Conservation (phyloP, 768 basidiomycete genomes). For the Mrakia frigida region DNA sequence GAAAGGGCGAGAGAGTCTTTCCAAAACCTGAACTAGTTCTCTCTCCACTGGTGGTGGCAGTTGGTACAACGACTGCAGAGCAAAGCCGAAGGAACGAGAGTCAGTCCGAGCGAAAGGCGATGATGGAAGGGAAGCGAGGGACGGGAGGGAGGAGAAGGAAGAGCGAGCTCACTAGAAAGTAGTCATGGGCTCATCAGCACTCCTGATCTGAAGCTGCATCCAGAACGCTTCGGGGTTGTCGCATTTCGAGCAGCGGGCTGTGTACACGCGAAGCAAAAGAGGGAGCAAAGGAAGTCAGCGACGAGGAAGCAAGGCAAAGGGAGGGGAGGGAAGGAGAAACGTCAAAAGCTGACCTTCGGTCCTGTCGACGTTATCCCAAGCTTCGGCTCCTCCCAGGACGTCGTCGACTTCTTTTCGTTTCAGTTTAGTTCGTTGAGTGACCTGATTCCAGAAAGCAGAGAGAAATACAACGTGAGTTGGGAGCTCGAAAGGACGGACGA, state of each 20-base stretch:
- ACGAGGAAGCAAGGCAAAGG: too few relatives aligned
- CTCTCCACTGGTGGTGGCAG: constrained; percentile 26
- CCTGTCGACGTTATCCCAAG: constrained; percentile 89
- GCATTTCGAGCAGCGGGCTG: constrained; percentile 67
- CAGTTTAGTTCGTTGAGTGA: constrained; percentile 81
- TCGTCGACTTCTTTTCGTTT: constrained; percentile 91
- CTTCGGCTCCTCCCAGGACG: constrained; percentile 86
- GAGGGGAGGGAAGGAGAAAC: background rate
- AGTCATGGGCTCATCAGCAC: constrained; percentile 47
- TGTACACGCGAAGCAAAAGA: background rate
- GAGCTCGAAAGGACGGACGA: background rate
- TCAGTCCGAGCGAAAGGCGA: too few relatives aligned
- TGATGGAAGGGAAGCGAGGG: background rate
- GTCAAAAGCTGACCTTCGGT: constrained; percentile 46
- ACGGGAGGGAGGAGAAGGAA: background rate
- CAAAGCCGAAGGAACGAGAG: background rate
- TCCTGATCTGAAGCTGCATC: constrained; percentile 75
- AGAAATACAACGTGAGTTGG: too few relatives aligned
- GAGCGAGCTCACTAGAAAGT: constrained; percentile 44
- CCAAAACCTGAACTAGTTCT: constrained; percentile 8
- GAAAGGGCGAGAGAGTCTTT: background rate
- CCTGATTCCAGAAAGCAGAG: constrained; percentile 49
- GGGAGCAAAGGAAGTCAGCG: background rate
- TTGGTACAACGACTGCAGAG: constrained; percentile 10
- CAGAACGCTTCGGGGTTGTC: constrained; percentile 82